A percentile compares a stretch with the other conserved stretches of the same genome.
Conservation (phyloP, 441 rosid species). For the Manihot esculenta region DNA sequence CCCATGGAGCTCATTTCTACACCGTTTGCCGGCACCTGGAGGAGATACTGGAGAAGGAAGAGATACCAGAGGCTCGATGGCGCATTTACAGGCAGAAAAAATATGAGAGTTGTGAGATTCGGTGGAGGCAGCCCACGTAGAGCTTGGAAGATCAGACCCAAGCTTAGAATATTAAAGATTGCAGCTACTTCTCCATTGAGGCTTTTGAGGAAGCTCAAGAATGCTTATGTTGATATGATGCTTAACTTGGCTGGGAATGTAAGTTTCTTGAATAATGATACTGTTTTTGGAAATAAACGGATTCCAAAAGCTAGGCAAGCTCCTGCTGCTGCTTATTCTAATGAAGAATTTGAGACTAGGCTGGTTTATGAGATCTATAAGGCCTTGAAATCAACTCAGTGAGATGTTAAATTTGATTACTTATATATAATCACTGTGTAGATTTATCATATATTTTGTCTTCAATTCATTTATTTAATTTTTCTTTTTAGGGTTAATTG, state of each 20-base stretch:
- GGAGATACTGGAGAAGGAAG: constrained; percentile 42
- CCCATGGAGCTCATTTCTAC: constrained; percentile 34
- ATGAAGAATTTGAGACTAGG: constrained; percentile 38
- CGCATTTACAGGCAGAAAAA: constrained; percentile 14
- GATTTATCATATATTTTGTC: neutral
- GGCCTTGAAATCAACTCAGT: constrained; percentile 33
- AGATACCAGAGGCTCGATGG: constrained; percentile 35
- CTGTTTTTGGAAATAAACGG: constrained; percentile 31
- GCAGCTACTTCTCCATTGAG: constrained; percentile 30
- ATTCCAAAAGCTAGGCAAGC: constrained; percentile 31
- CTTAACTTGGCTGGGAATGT: constrained; percentile 32
- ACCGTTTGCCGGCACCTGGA: constrained; percentile 24
- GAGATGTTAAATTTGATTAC: neutral
- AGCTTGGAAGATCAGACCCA: constrained; percentile 31
- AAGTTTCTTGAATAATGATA: constrained; percentile 26
- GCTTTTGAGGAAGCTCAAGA: constrained; percentile 37
- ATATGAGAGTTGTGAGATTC: constrained; percentile 29
- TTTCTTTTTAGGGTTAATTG: neutral
- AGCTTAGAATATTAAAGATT: constrained; percentile 26
- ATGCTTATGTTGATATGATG: constrained; percentile 43
- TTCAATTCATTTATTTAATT: neutral
- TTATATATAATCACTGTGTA: neutral
- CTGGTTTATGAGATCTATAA: constrained; percentile 46
- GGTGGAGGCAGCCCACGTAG: constrained; percentile 31
- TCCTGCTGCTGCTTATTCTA: constrained; percentile 19